Percentiles rank a stretch among this genome's conserved stretches.
These are phyloP conservation scores for Amylocystis lapponica DNA, from an alignment of 768 basidiomycete genomes.

Conservation along the genomic window DNA sequence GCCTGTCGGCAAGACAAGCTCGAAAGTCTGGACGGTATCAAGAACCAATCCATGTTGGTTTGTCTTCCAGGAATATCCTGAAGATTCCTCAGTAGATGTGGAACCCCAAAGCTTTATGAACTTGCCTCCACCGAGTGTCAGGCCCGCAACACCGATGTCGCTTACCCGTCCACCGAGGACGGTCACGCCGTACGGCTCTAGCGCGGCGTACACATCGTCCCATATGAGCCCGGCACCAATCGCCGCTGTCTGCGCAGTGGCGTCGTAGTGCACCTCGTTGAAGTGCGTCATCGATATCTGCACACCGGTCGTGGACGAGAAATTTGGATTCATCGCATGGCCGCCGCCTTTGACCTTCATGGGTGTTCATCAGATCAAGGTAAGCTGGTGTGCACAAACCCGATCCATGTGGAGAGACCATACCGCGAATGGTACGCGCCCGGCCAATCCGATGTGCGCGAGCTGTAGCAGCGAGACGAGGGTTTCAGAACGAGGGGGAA, in stretches of 20 bases:
- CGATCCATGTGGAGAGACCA: no score
- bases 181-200: slow-evolving; percentile 16
- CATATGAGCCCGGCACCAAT: slow-evolving; percentile 1
- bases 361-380: no score
- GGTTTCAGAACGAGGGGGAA: no score
- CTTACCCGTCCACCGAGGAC: slow-evolving; percentile 53
- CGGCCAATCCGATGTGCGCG: no score
- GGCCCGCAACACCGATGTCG: slow-evolving; percentile 33
- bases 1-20: slow-evolving; percentile 54
- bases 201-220: slow-evolving; percentile 2
- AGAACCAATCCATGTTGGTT: slow-evolving; percentile 55
- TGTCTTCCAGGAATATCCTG: slow-evolving; percentile 60
- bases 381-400: no score
- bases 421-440: no score
- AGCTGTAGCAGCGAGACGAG: no score
- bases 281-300: slow-evolving; percentile 30
- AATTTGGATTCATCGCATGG: slow-evolving; percentile 28
- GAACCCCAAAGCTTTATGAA: no score
- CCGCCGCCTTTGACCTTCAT: slow-evolving; percentile 32
- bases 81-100: no score
- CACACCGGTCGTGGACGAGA: slow-evolving; percentile 31
- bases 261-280: slow-evolving; percentile 19
- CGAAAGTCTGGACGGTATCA: slow-evolving; percentile 48
- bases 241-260: neutral
- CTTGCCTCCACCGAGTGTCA: slow-evolving; percentile 48